phyloP scores from a whole-genome alignment of 768 basidiomycete genomes.

The Coprinopsis strossmayeri region DNA sequence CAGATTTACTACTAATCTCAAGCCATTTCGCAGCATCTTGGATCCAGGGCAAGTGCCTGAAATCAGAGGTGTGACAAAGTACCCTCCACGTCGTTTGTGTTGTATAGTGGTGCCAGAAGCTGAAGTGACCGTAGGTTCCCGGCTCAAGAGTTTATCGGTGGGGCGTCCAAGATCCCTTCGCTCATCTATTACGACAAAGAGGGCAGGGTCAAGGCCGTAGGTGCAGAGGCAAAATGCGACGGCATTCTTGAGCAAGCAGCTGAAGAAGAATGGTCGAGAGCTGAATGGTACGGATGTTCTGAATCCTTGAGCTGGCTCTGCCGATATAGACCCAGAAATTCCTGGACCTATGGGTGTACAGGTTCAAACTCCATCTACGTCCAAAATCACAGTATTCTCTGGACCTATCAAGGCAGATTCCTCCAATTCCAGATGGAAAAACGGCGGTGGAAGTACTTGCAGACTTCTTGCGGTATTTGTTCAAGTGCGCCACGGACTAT shows the following conservation, averaged over 20 bases:
- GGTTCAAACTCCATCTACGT: slow-evolving; percentile 23
- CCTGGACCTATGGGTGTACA: slow-evolving; percentile 2
- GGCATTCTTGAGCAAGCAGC: slow-evolving; percentile 29
- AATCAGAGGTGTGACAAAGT: slow-evolving; percentile 23
- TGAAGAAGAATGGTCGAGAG: slow-evolving; percentile 36
- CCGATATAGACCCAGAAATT: too few species aligned
- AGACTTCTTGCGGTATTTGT: slow-evolving; percentile 36
- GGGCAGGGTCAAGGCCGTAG: slow-evolving; percentile 31
- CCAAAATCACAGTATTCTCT: slow-evolving; percentile 3
- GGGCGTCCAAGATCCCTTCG: slow-evolving; percentile 41
- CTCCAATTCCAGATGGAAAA: slow-evolving; percentile 26
- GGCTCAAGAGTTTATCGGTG: slow-evolving; percentile 23
- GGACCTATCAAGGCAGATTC: slow-evolving; percentile 4
- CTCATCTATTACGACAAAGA: slow-evolving; percentile 36
- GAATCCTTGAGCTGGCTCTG: too few species aligned
- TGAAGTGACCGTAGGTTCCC: slow-evolving; percentile 14
- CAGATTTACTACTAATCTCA: too few species aligned
- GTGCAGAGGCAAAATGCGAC: slow-evolving; percentile 36
- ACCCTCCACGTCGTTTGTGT: slow-evolving; percentile 2
- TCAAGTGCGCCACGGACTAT: slow-evolving; percentile 27
- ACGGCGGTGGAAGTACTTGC: slow-evolving; percentile 27
- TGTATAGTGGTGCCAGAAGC: background rate
- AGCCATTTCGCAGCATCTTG: slow-evolving; percentile 18
- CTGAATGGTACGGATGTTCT: slow-evolving; percentile 39
- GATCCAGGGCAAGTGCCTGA: slow-evolving; percentile 23